Evolutionary conservation across 176 grass and related monocot genomes (phyloP), one percentile per base, ranked within the genome.

Genomic region (Lolium perenne): DNA sequence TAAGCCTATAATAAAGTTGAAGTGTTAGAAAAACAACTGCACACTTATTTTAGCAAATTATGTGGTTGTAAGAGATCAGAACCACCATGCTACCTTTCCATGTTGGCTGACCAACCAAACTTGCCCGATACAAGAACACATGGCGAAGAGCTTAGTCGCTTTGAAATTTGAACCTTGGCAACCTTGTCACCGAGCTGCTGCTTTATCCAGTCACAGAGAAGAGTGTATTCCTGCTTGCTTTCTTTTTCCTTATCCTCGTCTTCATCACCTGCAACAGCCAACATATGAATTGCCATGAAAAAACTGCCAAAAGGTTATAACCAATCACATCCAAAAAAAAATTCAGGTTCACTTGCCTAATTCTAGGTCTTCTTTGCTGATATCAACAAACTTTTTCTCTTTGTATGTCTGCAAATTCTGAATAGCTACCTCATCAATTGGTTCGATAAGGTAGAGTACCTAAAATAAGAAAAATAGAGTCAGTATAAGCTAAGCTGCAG

Each of bases 71-170:
- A 8, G 41, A 7, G 41, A 43, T 43, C 41, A 6, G 6, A 5
- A 43, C 4, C 41, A 43, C 41, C 4, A 43, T 43, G 7, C 41
- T 43, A 7, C 80, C 94, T 97, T 86, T 91, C 95, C 95, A 93
- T 98, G 88, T 98, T 98, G 26, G 95, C 93, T 0, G 93, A 95
- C 95, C 95, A 98, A 55, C 93, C 95, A 84, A 98, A 98, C 73
- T 98, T 98, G 73, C 91, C 93, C 46, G 95, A 98, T 55, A 98
- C 95, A 55, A 98, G 93, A 80, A 95, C 95, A 93, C 93, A 98
- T 11, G 95, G 93, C 14, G 95, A 98, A 74, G 93, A 93, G 84
- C 95, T 95, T 11, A 98, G 86, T 18, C 95, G 86, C n/a, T 98
- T 98, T 11, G 95, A 98, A 55, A 98, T 85, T 85, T 98, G 85